Percentiles rank a stretch among this genome's conserved stretches.
Evolutionary conservation across 805 yeast genomes (phyloP).

Genomic region (Candida boidinii): DNA sequence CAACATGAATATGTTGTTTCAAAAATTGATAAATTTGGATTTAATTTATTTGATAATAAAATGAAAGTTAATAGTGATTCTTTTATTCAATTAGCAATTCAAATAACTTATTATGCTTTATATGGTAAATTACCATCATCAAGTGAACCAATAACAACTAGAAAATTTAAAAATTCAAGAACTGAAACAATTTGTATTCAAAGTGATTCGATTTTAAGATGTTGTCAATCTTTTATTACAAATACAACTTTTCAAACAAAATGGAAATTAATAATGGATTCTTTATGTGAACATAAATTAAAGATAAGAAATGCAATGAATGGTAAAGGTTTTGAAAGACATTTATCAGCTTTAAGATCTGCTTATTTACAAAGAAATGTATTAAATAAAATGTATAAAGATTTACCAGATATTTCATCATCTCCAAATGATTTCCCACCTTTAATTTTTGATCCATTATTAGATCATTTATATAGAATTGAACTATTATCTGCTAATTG

Average conservation of each 20-base stretch:
- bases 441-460: constrained; percentile 33
- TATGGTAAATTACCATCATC: constrained; percentile 38
- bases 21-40: constrained; percentile 22
- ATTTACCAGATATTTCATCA: constrained; percentile 24
- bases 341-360: constrained; percentile 55
- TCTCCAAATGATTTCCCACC: constrained; percentile 26
- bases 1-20: constrained; percentile 47
- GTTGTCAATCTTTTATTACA: constrained; percentile 59
- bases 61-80: constrained; percentile 41
- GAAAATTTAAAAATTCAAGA: constrained; percentile 59
- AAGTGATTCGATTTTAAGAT: constrained; percentile 36
- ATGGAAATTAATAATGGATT: constrained; percentile 40
- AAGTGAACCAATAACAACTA: constrained; percentile 49
- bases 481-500: constrained; percentile 41
- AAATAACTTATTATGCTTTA: constrained; percentile 44
- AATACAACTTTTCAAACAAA: constrained; percentile 35
- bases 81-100: constrained; percentile 41
- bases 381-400: constrained; percentile 37
- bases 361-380: constrained; percentile 40
- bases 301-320: constrained; percentile 42
- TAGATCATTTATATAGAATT: constrained; percentile 26
- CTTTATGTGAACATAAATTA: constrained; percentile 43
- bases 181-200: constrained; percentile 65
- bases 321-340: constrained; percentile 69
- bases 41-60: constrained; percentile 25